These are phyloP conservation scores for Phytophthora boehmeriae DNA, from an alignment of 352 stramenopile genomes.

Conservation along the genomic window DNA sequence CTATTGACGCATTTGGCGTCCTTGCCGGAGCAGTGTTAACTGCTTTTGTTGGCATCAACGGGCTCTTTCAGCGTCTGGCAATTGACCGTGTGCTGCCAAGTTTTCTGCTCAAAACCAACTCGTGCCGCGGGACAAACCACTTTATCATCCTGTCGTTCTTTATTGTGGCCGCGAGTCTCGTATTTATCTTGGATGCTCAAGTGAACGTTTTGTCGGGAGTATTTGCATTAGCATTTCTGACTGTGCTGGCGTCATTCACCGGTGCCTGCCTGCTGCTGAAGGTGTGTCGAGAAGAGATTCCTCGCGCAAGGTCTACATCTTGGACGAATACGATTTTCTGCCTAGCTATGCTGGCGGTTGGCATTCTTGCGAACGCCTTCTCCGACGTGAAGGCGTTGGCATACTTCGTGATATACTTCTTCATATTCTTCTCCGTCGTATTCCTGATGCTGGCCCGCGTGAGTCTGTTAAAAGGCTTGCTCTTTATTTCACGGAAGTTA, in stretches of 20 bases:
- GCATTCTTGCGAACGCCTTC: constrained; percentile 60
- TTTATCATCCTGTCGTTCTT: constrained; percentile 87
- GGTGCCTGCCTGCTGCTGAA: constrained; percentile 89
- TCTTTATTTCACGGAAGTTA: constrained; percentile 57
- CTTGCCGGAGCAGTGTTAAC: constrained; percentile 87
- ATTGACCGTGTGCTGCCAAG: constrained; percentile 76
- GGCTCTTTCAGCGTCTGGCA: constrained; percentile 76
- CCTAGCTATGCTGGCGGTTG: constrained; percentile 49
- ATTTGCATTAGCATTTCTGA: constrained; percentile 90
- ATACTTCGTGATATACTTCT: constrained; percentile 72
- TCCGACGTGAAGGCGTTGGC: constrained; percentile 44
- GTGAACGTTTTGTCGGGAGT: constrained; percentile 82
- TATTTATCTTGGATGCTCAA: constrained; percentile 80
- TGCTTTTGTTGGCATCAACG: constrained; percentile 83
- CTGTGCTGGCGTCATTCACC: constrained; percentile 84
- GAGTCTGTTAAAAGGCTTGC: constrained; percentile 49
- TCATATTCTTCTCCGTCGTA: constrained; percentile 47
- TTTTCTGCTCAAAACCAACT: constrained; percentile 66
- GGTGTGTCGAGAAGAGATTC: constrained; percentile 76
- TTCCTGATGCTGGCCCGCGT: constrained; percentile 75
- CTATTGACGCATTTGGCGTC: constrained; percentile 90
- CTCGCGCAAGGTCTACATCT: constrained; percentile 64
- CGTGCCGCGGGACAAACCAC: constrained; percentile 77
- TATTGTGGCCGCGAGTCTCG: constrained; percentile 67
- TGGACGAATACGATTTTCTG: constrained; percentile 68